Conservation (phyloP, 2,329 filamentous ascomycete genomes). For the Chaetomium globosum region DNA sequence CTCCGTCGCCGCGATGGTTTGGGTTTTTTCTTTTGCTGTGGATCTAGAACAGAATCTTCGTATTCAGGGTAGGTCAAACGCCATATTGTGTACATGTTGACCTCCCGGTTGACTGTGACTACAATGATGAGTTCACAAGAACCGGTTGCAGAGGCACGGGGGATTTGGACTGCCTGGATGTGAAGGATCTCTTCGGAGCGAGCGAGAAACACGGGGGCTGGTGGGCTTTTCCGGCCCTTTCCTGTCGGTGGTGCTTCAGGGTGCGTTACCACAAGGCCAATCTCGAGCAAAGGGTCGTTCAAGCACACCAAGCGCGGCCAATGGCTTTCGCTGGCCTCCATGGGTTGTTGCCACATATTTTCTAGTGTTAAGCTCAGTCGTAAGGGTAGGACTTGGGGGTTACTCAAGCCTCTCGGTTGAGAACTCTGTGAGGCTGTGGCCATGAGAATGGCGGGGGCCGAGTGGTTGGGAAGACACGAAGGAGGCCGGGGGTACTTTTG, state of each 20-base stretch:
- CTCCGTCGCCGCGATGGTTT: slow-evolving; percentile 59
- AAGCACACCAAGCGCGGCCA: slow-evolving; percentile 80
- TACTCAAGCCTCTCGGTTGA: slow-evolving; percentile 60
- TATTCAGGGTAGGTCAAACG: slow-evolving; percentile 74
- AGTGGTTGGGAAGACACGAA: slow-evolving; percentile 73
- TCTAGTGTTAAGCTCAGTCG: slow-evolving; percentile 58
- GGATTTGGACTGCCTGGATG: slow-evolving; percentile 67
- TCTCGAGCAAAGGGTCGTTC: slow-evolving; percentile 80
- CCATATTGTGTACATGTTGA: slow-evolving; percentile 82
- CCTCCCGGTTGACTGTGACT: slow-evolving; percentile 78
- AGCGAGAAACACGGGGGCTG: slow-evolving; percentile 64
- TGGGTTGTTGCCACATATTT: slow-evolving; percentile 59
- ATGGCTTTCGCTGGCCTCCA: slow-evolving; percentile 58
- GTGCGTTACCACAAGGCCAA: slow-evolving; percentile 76
- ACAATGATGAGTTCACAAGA: slow-evolving; percentile 67
- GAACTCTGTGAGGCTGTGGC: slow-evolving; percentile 50
- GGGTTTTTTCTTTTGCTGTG: slow-evolving; percentile 51
- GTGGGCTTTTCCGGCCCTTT: slow-evolving; percentile 45
- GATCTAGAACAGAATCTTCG: slow-evolving; percentile 58
- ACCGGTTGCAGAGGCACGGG: slow-evolving; percentile 45
- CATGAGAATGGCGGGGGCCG: slow-evolving; percentile 49
- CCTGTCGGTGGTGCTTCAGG: slow-evolving; percentile 48
- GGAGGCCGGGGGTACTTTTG: slow-evolving; percentile 74
- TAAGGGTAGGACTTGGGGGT: slow-evolving; percentile 57
- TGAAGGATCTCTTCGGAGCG: slow-evolving; percentile 82